phyloP scores from a whole-genome alignment of 2,329 filamentous ascomycete genomes.

The Beauveria pseudobassiana region DNA sequence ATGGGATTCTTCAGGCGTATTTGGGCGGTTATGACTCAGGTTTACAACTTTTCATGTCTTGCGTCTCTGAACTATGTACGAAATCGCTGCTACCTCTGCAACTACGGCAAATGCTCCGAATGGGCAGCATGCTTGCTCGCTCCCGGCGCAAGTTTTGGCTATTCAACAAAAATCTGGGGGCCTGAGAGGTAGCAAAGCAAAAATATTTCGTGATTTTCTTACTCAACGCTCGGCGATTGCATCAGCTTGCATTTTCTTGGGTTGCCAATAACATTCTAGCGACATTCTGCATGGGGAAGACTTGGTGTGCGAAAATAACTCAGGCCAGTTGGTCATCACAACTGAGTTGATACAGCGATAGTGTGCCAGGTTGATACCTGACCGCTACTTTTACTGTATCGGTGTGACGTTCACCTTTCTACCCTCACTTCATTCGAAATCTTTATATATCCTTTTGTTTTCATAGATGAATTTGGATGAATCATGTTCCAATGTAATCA shows the following conservation, averaged over 20 bases:
- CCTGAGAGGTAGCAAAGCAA: background rate
- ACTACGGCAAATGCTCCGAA: background rate
- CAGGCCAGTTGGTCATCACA: background rate
- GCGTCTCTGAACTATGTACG: background rate
- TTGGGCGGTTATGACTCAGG: conserved; percentile 6
- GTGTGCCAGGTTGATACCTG: background rate
- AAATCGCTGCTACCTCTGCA: background rate
- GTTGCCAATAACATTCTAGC: conserved; percentile 8
- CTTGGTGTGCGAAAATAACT: background rate
- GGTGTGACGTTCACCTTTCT: background rate
- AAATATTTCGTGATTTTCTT: background rate
- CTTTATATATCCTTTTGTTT: conserved; percentile 25
- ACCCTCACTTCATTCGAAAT: conserved; percentile 18
- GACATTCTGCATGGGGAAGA: conserved; percentile 4
- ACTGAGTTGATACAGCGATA: background rate
- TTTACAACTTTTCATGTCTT: conserved; percentile 5
- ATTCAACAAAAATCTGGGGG: background rate
- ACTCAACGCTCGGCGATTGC: background rate
- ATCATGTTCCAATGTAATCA: background rate
- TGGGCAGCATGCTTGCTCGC: background rate
- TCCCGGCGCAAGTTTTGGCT: background rate
- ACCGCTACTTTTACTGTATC: background rate
- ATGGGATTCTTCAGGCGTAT: conserved; percentile 22
- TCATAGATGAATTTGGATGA: conserved; percentile 26
- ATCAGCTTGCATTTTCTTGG: conserved; percentile 5